A percentile compares a stretch with the other conserved stretches of the same genome.
phyloP scores from a whole-genome alignment of 352 stramenopile species.

The Blastocystis sp. region DNA sequence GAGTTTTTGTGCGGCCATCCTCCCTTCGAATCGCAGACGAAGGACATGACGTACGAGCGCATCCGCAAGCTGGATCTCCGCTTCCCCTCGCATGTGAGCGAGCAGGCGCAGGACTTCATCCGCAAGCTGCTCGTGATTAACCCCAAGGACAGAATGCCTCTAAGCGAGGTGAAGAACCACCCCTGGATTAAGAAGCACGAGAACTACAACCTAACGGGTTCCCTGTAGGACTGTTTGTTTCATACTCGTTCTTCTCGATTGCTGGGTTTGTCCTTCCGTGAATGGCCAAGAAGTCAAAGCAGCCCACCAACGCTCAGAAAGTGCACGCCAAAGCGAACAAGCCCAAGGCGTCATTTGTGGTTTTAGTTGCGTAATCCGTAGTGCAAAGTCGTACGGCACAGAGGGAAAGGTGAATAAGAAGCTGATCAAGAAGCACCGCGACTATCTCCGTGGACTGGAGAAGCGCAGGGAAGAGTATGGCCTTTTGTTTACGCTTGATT shows the following conservation, averaged over 20 bases:
- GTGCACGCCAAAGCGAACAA: not conserved
- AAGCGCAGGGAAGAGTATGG: slow-evolving; percentile 50
- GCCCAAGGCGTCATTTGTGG: not conserved
- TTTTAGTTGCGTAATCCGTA: not conserved
- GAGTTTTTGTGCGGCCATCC: slow-evolving; percentile 94
- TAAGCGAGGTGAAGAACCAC: slow-evolving; percentile 87
- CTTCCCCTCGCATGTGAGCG: slow-evolving; percentile 87
- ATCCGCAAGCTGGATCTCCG: slow-evolving; percentile 91
- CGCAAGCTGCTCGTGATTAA: slow-evolving; percentile 87
- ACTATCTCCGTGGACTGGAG: slow-evolving; percentile 60
- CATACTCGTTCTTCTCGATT: not conserved
- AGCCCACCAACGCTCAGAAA: not conserved
- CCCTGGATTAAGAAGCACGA: slow-evolving; percentile 83
- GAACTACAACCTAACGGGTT: slow-evolving; percentile 20
- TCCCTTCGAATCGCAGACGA: slow-evolving; percentile 93
- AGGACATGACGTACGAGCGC: slow-evolving; percentile 91
- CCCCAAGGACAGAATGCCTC: slow-evolving; percentile 84
- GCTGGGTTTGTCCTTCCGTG: not conserved
- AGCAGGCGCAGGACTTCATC: slow-evolving; percentile 88
- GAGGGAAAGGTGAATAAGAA: slow-evolving; percentile 2
- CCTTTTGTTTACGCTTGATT: not conserved
- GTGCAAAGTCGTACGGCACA: not conserved
- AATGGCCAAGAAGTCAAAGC: not conserved
- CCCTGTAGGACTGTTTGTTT: slow-evolving; percentile 13
- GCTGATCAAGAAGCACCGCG: slow-evolving; percentile 49